phyloP scores from a whole-genome alignment of 2,329 filamentous ascomycete species.

The Sporothrix pseudoabietina region DNA sequence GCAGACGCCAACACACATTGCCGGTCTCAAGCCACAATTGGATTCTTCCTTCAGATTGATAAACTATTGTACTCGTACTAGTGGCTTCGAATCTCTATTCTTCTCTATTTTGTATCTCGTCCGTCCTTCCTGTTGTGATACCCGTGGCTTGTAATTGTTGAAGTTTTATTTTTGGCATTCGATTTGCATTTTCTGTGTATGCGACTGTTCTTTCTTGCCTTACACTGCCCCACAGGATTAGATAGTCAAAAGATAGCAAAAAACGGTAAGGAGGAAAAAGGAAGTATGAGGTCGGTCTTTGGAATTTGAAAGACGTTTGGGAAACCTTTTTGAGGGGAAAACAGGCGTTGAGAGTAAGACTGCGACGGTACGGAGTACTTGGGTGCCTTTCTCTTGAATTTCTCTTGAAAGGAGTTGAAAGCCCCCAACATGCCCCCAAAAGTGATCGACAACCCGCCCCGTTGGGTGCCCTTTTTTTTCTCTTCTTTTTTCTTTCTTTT shows the following conservation, averaged over 20 bases:
- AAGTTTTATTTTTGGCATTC: neutral
- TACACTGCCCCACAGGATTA: neutral
- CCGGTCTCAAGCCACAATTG: constrained; percentile 6
- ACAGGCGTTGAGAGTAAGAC: neutral
- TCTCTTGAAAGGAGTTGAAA: neutral
- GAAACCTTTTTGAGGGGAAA: neutral
- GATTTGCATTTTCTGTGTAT: neutral
- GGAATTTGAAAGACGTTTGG: neutral
- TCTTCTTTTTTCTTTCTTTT: too few species aligned
- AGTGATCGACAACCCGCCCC: constrained; percentile 10
- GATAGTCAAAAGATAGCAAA: neutral
- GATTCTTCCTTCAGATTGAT: neutral
- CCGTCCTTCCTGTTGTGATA: neutral
- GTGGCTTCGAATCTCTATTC: neutral
- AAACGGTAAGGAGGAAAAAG: neutral
- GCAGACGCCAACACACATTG: neutral
- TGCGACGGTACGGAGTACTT: neutral
- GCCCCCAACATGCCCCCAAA: neutral
- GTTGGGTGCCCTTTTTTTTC: neutral
- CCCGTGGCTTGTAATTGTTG: neutral
- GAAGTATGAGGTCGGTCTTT: constrained; percentile 1
- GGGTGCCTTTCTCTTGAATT: neutral
- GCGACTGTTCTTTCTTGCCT: neutral
- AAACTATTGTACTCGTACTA: too few species aligned
- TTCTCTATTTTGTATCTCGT: neutral